A percentile compares a stretch with the other conserved stretches of the same genome.
Evolutionary conservation across 257 asterid genomes (phyloP).

Genomic region (Gentiana dahurica): DNA sequence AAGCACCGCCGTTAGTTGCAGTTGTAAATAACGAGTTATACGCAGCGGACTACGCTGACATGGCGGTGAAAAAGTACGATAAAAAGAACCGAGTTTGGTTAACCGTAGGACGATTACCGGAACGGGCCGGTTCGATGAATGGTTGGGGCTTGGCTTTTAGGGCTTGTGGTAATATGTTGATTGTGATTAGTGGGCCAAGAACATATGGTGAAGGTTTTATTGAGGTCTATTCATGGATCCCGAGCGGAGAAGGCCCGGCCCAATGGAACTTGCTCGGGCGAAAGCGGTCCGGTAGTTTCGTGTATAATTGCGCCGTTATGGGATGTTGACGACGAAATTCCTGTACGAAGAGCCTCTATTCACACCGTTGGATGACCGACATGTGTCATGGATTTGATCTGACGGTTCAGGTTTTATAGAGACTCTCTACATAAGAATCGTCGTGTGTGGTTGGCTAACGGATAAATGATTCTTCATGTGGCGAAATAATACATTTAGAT

Average conservation of each 20-base stretch:
- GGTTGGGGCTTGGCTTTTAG: constrained; percentile 60
- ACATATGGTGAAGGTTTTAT: constrained; percentile 36
- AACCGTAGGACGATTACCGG: constrained; percentile 64
- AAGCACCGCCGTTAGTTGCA: constrained; percentile 83
- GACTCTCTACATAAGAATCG: constrained; percentile 15
- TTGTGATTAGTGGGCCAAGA: constrained; percentile 78
- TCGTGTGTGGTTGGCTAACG: constrained; percentile 15
- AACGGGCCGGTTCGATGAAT: constrained; percentile 59
- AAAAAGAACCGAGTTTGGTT: constrained; percentile 37
- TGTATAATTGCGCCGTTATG: constrained; percentile 98
- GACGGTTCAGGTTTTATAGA: constrained; percentile 12
- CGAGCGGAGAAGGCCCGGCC: constrained; percentile 40
- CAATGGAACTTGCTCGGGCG: constrained; percentile 62
- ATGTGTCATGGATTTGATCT: too few species aligned
- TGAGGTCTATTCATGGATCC: constrained; percentile 44
- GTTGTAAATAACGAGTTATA: constrained; percentile 71
- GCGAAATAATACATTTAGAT: too few species aligned
- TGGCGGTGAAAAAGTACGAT: constrained; percentile 62
- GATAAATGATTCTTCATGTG: constrained; percentile 26
- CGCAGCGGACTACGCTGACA: constrained; percentile 78
- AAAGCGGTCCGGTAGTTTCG: constrained; percentile 75
- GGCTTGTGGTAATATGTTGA: constrained; percentile 40
- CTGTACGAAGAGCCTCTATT: too few species aligned
- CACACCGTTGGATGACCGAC: too few species aligned
- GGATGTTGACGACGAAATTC: constrained; percentile 52